Percentiles rank a stretch among this genome's conserved stretches.
Conservation (phyloP, 192 early-diverging fungal genomes). For the Thamnidium elegans region DNA sequence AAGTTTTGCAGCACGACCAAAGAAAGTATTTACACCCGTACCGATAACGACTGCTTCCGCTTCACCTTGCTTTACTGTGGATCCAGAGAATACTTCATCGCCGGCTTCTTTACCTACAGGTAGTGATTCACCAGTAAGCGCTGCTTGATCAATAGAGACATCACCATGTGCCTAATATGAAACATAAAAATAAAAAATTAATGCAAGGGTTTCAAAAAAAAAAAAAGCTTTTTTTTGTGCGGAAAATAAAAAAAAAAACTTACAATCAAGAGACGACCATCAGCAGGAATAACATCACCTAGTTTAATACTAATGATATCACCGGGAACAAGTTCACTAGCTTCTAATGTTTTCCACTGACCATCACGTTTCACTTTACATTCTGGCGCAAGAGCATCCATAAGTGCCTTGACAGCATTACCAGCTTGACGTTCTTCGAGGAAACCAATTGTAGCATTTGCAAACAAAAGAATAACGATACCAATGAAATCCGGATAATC, state of each 20-base stretch:
- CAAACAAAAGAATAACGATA: constrained; percentile 73
- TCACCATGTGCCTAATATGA: constrained; percentile 30
- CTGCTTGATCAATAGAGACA: constrained; percentile 67
- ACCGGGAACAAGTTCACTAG: constrained; percentile 77
- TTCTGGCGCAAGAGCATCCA: constrained; percentile 83
- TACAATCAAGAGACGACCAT: constrained; percentile 71
- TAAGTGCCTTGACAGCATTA: constrained; percentile 87
- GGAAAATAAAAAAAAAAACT: constrained; percentile 21
- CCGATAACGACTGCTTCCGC: constrained; percentile 75
- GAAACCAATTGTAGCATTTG: constrained; percentile 84
- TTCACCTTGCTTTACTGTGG: constrained; percentile 79
- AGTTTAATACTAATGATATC: constrained; percentile 82
- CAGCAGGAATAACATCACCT: constrained; percentile 86
- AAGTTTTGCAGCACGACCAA: constrained; percentile 80
- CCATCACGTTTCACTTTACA: constrained; percentile 83
- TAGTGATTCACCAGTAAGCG: constrained; percentile 69
- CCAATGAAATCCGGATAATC: constrained; percentile 86
- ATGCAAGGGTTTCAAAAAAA: constrained; percentile 10
- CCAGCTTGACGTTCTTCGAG: constrained; percentile 87
- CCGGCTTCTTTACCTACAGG: constrained; percentile 68
- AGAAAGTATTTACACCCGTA: constrained; percentile 79
- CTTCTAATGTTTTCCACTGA: constrained; percentile 70
- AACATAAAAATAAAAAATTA: not conserved
- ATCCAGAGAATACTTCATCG: constrained; percentile 74
- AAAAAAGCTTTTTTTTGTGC: not conserved